Evolutionary conservation across 108 stramenopile genomes (phyloP), one percentile per base, ranked within the genome.

Genomic region (Mayamaea pseudoterrestris): DNA sequence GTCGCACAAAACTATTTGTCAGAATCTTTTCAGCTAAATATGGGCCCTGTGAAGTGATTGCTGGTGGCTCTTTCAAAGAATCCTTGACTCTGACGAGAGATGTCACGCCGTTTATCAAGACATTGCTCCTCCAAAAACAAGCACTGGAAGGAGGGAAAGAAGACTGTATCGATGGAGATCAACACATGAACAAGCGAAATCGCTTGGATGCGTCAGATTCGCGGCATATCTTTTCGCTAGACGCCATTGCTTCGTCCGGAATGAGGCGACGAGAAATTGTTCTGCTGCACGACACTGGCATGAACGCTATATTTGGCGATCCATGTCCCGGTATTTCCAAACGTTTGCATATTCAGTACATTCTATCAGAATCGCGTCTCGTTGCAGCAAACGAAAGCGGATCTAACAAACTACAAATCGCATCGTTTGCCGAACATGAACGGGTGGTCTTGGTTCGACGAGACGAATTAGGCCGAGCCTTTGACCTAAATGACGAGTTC

Each of bases 301-400:
- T 80, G 78, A 80, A 80, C 44, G 60, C 58, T 20, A 49, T 75
- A 13, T 80, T 80, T 65, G 79, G 79, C 16, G 79, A 80, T 47
- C 74, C 79, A n/a, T 80, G 74, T 41, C 74, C 79, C 0, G 74
- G 79, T 22, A 66, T 63, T 8, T 73, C 74, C 22, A 80, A 80
- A 52, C 31, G 60, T 30, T 36, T 80, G 44, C 18, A 50, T 2
- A 44, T 80, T 9, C 39, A 64, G 21, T 80, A 74, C 45, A 23
- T 45, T 1, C 54, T 73, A 31, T 34, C 35, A 9, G 47, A 47
- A n/a, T 23, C 24, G 23, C n/a, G n/a, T n/a, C n/a, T n/a, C n/a
- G n/a, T n/a, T n/a, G 27, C 32, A 12, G n/a, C 25, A 16, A 12
- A 16, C 21, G 20, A 44, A 4, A 36, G 22, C 6, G 54, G 35